Evolutionary conservation across 768 basidiomycete species (phyloP).

Genomic region (Tulasnella sp.): DNA sequence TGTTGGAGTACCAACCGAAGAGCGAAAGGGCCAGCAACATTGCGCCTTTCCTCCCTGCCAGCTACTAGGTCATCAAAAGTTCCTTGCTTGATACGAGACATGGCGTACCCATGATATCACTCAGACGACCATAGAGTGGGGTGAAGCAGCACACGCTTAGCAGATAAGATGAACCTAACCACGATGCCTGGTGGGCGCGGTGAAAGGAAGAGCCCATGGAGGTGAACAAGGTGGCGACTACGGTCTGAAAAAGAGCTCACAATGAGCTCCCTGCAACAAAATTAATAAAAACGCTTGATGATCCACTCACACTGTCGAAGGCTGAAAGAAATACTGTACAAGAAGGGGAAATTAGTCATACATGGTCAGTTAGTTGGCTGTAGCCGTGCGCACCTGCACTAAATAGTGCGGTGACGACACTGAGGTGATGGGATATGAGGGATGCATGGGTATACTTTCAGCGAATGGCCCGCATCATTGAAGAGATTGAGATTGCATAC

Average conservation of each 20-base stretch:
- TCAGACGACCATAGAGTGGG: neutral
- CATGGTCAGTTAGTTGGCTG: constrained; percentile 11
- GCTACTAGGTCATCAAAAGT: constrained; percentile 22
- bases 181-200: constrained; percentile 57
- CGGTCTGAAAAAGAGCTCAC: constrained; percentile 36
- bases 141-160: constrained; percentile 86
- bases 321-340: constrained; percentile 61
- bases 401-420: constrained; percentile 72
- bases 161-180: constrained; percentile 81
- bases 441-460: too few relatives aligned
- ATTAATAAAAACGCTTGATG: constrained; percentile 34
- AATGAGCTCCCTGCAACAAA: constrained; percentile 18
- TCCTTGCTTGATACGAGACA: constrained; percentile 27
- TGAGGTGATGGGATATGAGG: constrained; percentile 32
- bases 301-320: constrained; percentile 40
- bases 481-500: neutral
- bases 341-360: constrained; percentile 5
- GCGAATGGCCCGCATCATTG: neutral
- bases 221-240: constrained; percentile 73
- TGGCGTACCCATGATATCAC: neutral
- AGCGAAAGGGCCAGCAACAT: constrained; percentile 74
- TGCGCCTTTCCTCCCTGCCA: constrained; percentile 54
- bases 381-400: constrained; percentile 33
- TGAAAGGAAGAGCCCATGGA: constrained; percentile 80
- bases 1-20: constrained; percentile 46